Percentiles rank a stretch among this genome's conserved stretches.
phyloP scores from a whole-genome alignment of 2,329 filamentous ascomycete genomes.

The Helotiales sp. region DNA sequence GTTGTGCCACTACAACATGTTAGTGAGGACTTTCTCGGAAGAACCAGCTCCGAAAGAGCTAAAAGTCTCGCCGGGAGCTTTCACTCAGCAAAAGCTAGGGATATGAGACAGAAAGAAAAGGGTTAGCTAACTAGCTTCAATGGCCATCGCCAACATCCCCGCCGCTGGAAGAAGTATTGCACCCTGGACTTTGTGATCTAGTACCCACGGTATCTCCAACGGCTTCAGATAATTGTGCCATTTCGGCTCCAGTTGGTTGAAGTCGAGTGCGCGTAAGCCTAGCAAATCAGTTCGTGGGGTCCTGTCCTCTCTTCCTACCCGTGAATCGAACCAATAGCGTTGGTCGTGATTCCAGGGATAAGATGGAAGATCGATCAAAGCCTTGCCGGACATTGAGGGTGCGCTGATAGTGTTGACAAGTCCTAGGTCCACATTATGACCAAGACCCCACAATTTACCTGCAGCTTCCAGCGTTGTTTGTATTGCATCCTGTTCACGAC shows the following conservation, averaged over 20 bases:
- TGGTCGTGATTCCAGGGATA: constrained; percentile 2
- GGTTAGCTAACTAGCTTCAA: background rate
- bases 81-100: too few species aligned
- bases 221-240: constrained; percentile 3
- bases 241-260: background rate
- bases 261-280: background rate
- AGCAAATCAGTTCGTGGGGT: constrained; percentile 1
- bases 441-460: constrained; percentile 3
- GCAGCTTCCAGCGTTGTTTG: constrained; percentile 1
- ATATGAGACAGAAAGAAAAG: too few species aligned
- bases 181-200: constrained; percentile 1
- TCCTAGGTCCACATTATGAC: background rate
- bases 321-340: background rate
- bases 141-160: constrained; percentile 2
- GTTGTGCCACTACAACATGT: too few species aligned
- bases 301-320: background rate
- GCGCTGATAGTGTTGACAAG: background rate
- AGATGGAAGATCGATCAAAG: constrained; percentile 4
- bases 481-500: background rate
- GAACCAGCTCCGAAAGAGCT: too few species aligned
- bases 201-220: constrained; percentile 1
- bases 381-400: background rate
- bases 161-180: constrained; percentile 1
- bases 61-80: background rate
- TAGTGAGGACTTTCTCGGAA: too few species aligned